These are phyloP conservation scores for Tulasnella sp. DNA, from an alignment of 768 basidiomycete genomes.

Conservation along the genomic window DNA sequence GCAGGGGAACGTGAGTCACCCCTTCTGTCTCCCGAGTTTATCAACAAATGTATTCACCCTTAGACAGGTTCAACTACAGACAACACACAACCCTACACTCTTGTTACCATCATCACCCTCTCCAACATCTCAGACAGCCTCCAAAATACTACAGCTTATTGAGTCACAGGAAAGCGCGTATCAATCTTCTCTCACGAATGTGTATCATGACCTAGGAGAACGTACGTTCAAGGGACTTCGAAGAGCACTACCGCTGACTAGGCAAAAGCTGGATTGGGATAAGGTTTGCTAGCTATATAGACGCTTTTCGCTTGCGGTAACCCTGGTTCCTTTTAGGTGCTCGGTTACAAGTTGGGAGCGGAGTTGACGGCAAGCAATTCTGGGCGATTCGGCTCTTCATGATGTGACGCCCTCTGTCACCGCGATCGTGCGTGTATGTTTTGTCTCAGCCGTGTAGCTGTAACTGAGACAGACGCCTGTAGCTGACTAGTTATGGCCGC, in stretches of 20 bases:
- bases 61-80: slow-evolving; percentile 74
- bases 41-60: background rate
- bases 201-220: slow-evolving; percentile 83
- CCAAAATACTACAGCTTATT: slow-evolving; percentile 67
- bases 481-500: slow-evolving; percentile 25
- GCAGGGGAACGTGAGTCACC: slow-evolving; percentile 68
- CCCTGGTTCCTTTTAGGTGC: slow-evolving; percentile 27
- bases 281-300: slow-evolving; percentile 37
- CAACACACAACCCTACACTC: slow-evolving; percentile 55
- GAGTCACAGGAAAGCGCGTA: slow-evolving; percentile 69
- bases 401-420: too few relatives aligned
- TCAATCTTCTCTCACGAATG: slow-evolving; percentile 63
- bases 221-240: slow-evolving; percentile 87
- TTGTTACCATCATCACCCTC: slow-evolving; percentile 44
- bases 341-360: slow-evolving; percentile 60
- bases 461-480: slow-evolving; percentile 27
- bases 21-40: background rate
- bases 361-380: slow-evolving; percentile 54
- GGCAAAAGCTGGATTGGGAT: slow-evolving; percentile 94
- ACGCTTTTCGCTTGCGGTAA: background rate
- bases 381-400: slow-evolving; percentile 2
- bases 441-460: slow-evolving; percentile 65
- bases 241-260: slow-evolving; percentile 79
- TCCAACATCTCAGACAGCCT: slow-evolving; percentile 41
- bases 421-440: background rate